Base-by-base conservation (phyloP, 139 green algal genomes). In the Chlorella sp. region DNA sequence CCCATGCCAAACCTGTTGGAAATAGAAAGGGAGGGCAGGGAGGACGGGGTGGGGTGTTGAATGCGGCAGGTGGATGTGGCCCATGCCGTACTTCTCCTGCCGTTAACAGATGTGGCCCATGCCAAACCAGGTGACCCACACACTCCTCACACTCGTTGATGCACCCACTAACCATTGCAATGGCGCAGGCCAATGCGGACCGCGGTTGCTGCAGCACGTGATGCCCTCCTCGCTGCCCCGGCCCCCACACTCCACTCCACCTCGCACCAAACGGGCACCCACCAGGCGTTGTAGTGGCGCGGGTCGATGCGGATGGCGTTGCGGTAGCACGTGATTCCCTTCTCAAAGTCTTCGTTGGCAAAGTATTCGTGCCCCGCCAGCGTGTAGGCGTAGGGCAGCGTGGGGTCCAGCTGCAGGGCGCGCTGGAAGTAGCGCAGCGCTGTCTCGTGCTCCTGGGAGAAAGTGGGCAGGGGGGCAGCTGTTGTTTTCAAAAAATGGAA, bases 261-360 rank as follows among this genome's bases (percentile, higher is more conserved):
- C n/a, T n/a, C n/a, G n/a, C n/a, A 57, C 48, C 9, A 5, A 57
- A 57, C 9, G 48, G 48, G 68, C n/a, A 30, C 93, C 87, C 86
- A 96, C 97, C 97, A 97, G 12, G 98, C 97, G 84, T 99, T 99
- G 96, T 99, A 99, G 89, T 99, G 97, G 18, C 97, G 94, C 5
- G 91, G 80, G 86, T 99, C 97, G 0, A 98, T 81, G 15, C 97
- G 93, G 32, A 99, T 92, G 24, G 98, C 98, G 28, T 94, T 93
- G 42, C 97, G 94, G 95, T 98, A 99, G 91, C 95, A 98, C 7
- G 91, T 82, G 57, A 97, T 85, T 18, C 91, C 95, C 40, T 98
- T 97, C 68, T 98, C 97, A 86, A 97, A 97, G 91, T 99, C 97
- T 91, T 99, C 98, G 77, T 96, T 96, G 61, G 97, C 96, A 76